phyloP scores from a whole-genome alignment of 129 eudicot species.

The Flaveria bidentis region DNA sequence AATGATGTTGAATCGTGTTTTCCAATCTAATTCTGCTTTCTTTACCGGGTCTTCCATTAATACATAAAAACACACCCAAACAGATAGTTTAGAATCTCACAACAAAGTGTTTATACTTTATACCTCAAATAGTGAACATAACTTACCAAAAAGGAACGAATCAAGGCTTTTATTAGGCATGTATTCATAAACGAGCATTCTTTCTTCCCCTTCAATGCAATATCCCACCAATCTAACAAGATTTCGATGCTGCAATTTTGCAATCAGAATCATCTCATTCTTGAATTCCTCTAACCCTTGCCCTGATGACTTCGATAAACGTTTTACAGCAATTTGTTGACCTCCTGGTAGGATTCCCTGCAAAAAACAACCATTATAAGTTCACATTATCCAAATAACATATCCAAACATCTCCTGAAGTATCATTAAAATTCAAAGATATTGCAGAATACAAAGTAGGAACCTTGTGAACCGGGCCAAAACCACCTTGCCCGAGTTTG shows the following conservation, averaged over 20 bases:
- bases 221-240: slow-evolving; percentile 79
- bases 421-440: background rate
- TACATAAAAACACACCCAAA: slow-evolving; percentile 2
- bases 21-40: slow-evolving; percentile 63
- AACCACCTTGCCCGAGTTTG: slow-evolving; percentile 93
- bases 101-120: background rate
- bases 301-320: slow-evolving; percentile 65
- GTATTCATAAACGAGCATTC: slow-evolving; percentile 68
- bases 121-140: background rate
- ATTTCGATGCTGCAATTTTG: slow-evolving; percentile 79
- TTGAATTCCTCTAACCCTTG: slow-evolving; percentile 76
- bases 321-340: slow-evolving; percentile 73
- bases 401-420: background rate
- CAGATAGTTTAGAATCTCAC: background rate
- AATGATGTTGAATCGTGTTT: slow-evolving; percentile 60
- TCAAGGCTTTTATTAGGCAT: slow-evolving; percentile 82
- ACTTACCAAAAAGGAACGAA: slow-evolving; percentile 71
- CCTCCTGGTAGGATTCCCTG: slow-evolving; percentile 69
- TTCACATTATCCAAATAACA: background rate
- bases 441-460: background rate
- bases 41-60: slow-evolving; percentile 41
- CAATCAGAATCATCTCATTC: slow-evolving; percentile 68
- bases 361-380: slow-evolving; percentile 20
- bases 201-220: slow-evolving; percentile 73
- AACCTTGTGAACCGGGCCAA: slow-evolving; percentile 89